Evolutionary conservation across 2,329 filamentous ascomycete genomes (phyloP).

Genomic region (Xylaria hypoxylon): DNA sequence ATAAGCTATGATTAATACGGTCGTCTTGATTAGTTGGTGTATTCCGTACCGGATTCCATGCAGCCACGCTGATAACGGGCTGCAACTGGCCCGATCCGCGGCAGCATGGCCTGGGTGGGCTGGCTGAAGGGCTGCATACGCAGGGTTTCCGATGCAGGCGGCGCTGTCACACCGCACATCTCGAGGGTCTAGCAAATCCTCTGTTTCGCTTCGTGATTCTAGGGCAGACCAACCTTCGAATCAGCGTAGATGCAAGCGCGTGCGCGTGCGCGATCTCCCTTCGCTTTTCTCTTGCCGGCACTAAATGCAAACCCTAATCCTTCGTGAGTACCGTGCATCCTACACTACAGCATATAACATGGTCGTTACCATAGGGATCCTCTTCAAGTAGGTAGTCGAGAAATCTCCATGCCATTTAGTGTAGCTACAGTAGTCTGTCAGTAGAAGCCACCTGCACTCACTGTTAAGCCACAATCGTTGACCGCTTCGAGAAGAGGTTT

Average conservation of each 20-base stretch:
- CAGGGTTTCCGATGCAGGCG: conserved; percentile 22
- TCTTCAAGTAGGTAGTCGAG: too few relatives aligned
- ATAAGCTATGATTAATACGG: conserved; percentile 3
- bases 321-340: neutral
- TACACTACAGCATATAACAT: neutral
- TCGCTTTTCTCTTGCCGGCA: neutral
- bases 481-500: neutral
- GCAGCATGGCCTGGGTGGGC: conserved; percentile 6
- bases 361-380: neutral
- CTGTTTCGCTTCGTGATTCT: neutral
- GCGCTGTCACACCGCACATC: conserved; percentile 30
- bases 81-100: conserved; percentile 23
- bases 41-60: conserved; percentile 10
- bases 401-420: neutral
- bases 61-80: conserved; percentile 32
- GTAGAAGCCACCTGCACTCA: neutral
- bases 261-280: neutral
- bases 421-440: too few relatives aligned
- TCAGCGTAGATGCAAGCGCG: neutral
- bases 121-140: conserved; percentile 29
- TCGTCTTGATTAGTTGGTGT: neutral
- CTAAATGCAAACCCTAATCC: neutral
- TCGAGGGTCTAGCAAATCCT: neutral
- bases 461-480: neutral
- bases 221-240: neutral